A percentile compares a stretch with the other conserved stretches of the same genome.
Conservation (phyloP, 2,329 filamentous ascomycete genomes). For the Grosmannia penicillata region DNA sequence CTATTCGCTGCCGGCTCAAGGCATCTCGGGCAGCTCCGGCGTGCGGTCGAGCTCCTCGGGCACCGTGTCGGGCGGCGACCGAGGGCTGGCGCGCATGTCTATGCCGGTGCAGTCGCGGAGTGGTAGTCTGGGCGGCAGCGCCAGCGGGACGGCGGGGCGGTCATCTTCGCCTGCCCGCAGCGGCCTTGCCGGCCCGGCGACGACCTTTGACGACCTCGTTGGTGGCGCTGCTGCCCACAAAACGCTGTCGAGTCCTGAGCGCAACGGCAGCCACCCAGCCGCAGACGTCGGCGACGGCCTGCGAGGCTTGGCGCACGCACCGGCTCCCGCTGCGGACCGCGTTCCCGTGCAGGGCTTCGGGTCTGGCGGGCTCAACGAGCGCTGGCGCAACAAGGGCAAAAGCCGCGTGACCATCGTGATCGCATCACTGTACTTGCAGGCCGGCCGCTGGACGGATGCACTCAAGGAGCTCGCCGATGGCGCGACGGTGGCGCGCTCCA, state of each 20-base stretch:
- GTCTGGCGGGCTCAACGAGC: conserved; percentile 55
- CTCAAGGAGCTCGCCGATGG: conserved; percentile 71
- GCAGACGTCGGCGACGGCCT: conserved; percentile 27
- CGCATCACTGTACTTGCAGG: conserved; percentile 74
- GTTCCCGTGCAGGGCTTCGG: conserved; percentile 60
- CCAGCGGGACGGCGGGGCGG: conserved; percentile 29
- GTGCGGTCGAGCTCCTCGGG: conserved; percentile 38
- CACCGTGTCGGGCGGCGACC: conserved; percentile 31
- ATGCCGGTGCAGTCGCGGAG: conserved; percentile 48
- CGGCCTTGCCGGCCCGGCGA: conserved; percentile 31
- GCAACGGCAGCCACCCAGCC: conserved; percentile 15
- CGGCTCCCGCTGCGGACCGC: conserved; percentile 25
- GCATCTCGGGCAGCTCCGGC: conserved; percentile 11
- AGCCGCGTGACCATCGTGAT: conserved; percentile 66
- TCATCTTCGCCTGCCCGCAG: conserved; percentile 37
- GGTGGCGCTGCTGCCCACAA: conserved; percentile 11
- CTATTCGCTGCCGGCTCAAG: conserved; percentile 23
- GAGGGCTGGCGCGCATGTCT: conserved; percentile 58
- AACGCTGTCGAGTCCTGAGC: conserved; percentile 26
- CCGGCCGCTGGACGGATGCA: conserved; percentile 81
- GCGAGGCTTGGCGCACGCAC: conserved; percentile 23
- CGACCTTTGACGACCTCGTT: conserved; percentile 34
- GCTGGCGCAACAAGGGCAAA: conserved; percentile 67
- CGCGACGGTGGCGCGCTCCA: conserved; percentile 58
- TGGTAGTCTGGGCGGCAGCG: conserved; percentile 23